phyloP scores from a whole-genome alignment of 2,329 filamentous ascomycete species.

The Plectosphaerella cucumerina region DNA sequence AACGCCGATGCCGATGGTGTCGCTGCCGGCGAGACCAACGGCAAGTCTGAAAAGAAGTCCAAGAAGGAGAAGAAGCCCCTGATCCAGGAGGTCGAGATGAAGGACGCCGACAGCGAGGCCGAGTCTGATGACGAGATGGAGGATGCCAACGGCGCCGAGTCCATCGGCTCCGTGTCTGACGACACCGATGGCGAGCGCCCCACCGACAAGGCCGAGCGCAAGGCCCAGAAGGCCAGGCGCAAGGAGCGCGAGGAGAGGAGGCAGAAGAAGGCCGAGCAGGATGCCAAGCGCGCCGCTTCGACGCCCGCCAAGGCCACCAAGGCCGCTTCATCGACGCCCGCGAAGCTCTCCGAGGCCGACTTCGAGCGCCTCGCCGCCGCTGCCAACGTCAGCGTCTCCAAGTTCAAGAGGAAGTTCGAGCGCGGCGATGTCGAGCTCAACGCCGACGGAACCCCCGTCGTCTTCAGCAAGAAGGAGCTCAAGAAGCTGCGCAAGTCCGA shows the following conservation, averaged over 20 bases:
- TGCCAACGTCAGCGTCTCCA: constrained; percentile 66
- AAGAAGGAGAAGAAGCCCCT: constrained; percentile 48
- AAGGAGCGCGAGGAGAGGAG: constrained; percentile 35
- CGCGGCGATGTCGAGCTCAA: constrained; percentile 68
- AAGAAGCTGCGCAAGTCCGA: constrained; percentile 67
- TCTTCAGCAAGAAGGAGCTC: constrained; percentile 71
- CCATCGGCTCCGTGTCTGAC: constrained; percentile 15
- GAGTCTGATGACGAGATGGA: constrained; percentile 39
- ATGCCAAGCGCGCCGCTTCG: constrained; percentile 17
- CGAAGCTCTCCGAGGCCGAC: constrained; percentile 50
- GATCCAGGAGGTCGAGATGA: constrained; percentile 43
- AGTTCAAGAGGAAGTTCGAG: constrained; percentile 76
- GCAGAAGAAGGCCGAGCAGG: constrained; percentile 24
- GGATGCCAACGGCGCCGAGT: constrained; percentile 18
- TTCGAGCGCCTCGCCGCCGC: constrained; percentile 58
- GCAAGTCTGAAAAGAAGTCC: constrained; percentile 31
- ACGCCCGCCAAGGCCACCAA: constrained; percentile 28
- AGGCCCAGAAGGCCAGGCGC: constrained; percentile 21
- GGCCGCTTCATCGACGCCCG: constrained; percentile 11
- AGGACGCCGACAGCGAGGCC: constrained; percentile 30
- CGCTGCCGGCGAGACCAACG: constrained; percentile 45
- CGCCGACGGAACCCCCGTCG: constrained; percentile 59
- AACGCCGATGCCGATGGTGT: constrained; percentile 91
- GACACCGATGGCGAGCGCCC: constrained; percentile 17
- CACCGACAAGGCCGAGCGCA: constrained; percentile 5